Evolutionary conservation across 1,139 yeast genomes (phyloP).

Genomic region (Taphrina communis): DNA sequence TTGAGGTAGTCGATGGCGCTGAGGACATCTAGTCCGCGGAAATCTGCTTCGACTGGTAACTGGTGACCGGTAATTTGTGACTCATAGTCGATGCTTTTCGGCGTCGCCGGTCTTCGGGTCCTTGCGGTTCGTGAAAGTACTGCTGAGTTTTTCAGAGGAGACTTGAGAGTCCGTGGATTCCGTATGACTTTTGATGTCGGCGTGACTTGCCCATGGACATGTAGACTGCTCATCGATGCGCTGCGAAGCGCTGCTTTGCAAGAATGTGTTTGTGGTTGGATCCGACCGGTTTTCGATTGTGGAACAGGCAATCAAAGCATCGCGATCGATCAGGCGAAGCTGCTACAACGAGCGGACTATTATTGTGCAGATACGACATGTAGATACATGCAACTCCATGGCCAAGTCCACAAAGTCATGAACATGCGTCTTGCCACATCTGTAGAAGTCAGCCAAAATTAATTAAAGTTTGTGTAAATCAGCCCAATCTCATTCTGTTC

Average conservation of each 20-base stretch:
- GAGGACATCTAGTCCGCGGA: slow-evolving; percentile 29
- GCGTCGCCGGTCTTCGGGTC: slow-evolving; percentile 12
- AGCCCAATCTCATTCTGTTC: neutral
- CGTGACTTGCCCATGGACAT: slow-evolving; percentile 35
- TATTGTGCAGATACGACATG: neutral
- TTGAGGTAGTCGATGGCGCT: slow-evolving; percentile 37
- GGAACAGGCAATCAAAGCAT: no score
- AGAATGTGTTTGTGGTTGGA: no score
- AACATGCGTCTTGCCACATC: slow-evolving; percentile 3
- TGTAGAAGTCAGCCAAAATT: neutral
- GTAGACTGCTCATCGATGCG: slow-evolving; percentile 13
- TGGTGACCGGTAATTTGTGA: slow-evolving; percentile 23
- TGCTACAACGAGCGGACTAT: no score
- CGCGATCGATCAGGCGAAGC: no score
- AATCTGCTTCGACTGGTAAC: slow-evolving; percentile 21
- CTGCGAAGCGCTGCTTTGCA: no score
- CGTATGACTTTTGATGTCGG: slow-evolving; percentile 36
- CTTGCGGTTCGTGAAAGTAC: neutral
- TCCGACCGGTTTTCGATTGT: no score
- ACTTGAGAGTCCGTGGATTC: slow-evolving; percentile 18
- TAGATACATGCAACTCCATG: no score
- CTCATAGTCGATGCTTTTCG: slow-evolving; percentile 5
- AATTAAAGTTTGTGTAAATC: neutral
- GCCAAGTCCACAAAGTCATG: no score
- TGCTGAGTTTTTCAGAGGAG: slow-evolving; percentile 16